Evolutionary conservation across 129 eudicot genomes (phyloP), one percentile per base, ranked within the genome.

Genomic region (Flaveria sonorensis): DNA sequence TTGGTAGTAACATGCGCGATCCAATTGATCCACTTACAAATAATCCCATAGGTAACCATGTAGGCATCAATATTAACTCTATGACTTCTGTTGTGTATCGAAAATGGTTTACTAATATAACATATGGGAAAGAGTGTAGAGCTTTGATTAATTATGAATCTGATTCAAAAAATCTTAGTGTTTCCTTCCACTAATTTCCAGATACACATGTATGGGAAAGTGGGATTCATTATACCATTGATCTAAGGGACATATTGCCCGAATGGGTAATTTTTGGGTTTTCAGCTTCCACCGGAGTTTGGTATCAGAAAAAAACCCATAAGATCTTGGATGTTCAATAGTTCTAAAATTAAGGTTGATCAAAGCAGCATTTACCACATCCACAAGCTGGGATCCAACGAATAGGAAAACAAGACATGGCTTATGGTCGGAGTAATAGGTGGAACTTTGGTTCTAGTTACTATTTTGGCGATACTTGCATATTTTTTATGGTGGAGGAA

Each of bases 261-360:
- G 85, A 81, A 55, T 73, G 77, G 77, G 85, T 85, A 43, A 74
- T 67, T 55, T 71, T 84, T 26, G 88, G 85, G 60, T 81, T 84
- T 52, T 16, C 85, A 18, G 88, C 88, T 32, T 71, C 85, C 14
- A 72, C 83, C 16, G 83, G 83, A 46, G 3, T 5, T 10, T 14
- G 1, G 8, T 69, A 36, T 3, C 77, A 68, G 71, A 71, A 20
- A 3, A 67, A 84, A 57, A 69, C 12, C 12, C 6, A 47, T 84
- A 14, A 68, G 19, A 78, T 21, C 86, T 7, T 84, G 88, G 88
- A 51, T 48, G 32, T 84, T 84, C 51, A 75, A 45, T 59, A 73
- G 77, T 61, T 66, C 85, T 12, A 50, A 15, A 52, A 11, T 64
- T 12, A 23, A 30, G 6, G 8, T 39, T 15, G 45, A 24, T 63